Evolutionary conservation across 2,329 filamentous ascomycete genomes (phyloP), one percentile per base, ranked within the genome.

Genomic region (Aspergillus vadensis): DNA sequence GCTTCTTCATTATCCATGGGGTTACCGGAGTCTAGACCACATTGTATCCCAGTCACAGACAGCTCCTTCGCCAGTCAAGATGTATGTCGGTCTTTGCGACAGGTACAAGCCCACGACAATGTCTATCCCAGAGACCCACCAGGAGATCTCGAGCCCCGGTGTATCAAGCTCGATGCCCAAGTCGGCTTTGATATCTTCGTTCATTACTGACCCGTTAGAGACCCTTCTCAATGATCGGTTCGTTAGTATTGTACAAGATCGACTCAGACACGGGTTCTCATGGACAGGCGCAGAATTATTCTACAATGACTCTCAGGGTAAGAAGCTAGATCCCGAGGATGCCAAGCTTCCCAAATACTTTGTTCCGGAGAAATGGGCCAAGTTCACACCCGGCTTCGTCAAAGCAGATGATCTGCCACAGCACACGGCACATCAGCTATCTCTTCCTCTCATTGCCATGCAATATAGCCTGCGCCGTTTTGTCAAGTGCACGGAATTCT

Each of bases 401-500:
- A 77, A 73, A 15, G 74, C 73, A 10, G 86, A 88, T 62, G 83
- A 86, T 67, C 74, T 86, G 23, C 63, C 61, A 2, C 72, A 78
- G 27, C 64, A 41, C 3, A 47, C 62, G 1, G 53, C 69, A 1
- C 67, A 74, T n/a, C 60, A 72, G 12, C 69, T 80, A 49, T 87
- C 85, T 1, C 79, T 88, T 36, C 85, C 85, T 6, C 75, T 87
- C 3, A 73, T 86, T 2, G 81, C 80, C 1, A 91, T 91, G 82
- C 90, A 96, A 65, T 95, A 93, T 66, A 82, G 87, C 0, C 79
- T 96, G 25, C 87, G 88, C 1, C 90, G 92, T 68, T 86, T 97
- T 61, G 84, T 90, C 7, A 88, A 86, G 60, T 97, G 91, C 72
- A 92, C 91, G 0, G 88, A 95, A 57, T 96, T 94, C 74, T 97